Percentiles rank a stretch among this genome's conserved stretches.
phyloP scores from a whole-genome alignment of 2,329 filamentous ascomycete genomes.

The Ophiostoma sp. region DNA sequence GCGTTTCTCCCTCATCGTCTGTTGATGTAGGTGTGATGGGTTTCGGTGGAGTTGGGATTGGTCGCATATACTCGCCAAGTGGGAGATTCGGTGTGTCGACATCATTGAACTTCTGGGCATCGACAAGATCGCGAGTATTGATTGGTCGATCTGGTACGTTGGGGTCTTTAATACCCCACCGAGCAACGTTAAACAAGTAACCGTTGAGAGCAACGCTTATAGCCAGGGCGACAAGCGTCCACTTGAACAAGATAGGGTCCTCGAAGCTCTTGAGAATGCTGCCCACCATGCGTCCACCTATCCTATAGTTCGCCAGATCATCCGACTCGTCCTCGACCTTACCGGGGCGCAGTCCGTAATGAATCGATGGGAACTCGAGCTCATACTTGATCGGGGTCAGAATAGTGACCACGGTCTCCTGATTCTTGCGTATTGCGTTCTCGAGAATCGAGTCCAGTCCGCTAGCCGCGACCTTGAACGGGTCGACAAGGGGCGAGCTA shows the following conservation, averaged over 20 bases:
- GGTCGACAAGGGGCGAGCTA: slow-evolving; percentile 75
- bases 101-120: slow-evolving; percentile 62
- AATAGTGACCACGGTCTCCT: slow-evolving; percentile 73
- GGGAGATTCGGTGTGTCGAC: slow-evolving; percentile 49
- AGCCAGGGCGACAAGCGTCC: slow-evolving; percentile 87
- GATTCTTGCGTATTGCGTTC: slow-evolving; percentile 60
- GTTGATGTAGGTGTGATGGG: slow-evolving; percentile 50
- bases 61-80: slow-evolving; percentile 44
- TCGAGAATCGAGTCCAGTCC: slow-evolving; percentile 76
- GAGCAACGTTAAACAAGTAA: slow-evolving; percentile 96
- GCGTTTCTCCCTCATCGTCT: slow-evolving; percentile 51
- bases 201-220: slow-evolving; percentile 92
- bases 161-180: slow-evolving; percentile 94
- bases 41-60: slow-evolving; percentile 34
- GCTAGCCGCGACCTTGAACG: slow-evolving; percentile 91
- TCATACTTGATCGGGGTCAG: slow-evolving; percentile 95
- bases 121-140: slow-evolving; percentile 57
- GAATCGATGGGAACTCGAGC: slow-evolving; percentile 63
- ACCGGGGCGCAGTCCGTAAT: slow-evolving; percentile 49
- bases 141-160: slow-evolving; percentile 55
- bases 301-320: slow-evolving; percentile 50
- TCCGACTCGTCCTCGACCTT: not conserved
- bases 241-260: slow-evolving; percentile 93
- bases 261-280: slow-evolving; percentile 89
- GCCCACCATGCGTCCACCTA: slow-evolving; percentile 78